Conservation (phyloP, 2,329 filamentous ascomycete genomes). For the Penicillium sp. region DNA sequence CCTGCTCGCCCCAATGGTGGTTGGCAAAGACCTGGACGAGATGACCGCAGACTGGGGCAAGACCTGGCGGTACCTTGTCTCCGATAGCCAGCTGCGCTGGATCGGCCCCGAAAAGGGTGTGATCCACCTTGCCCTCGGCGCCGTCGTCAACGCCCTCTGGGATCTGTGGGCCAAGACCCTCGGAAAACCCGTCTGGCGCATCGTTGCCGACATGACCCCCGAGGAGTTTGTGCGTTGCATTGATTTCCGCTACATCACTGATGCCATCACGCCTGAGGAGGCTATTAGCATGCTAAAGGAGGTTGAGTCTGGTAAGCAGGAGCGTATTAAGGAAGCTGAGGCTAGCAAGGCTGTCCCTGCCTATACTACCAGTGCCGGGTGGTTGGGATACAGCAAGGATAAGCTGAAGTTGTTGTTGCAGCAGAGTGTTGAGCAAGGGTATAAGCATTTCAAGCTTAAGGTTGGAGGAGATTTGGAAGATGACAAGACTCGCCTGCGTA, state of each 20-base stretch:
- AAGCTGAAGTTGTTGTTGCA: conserved; percentile 75
- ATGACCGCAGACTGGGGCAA: conserved; percentile 78
- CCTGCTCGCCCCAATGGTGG: conserved; percentile 72
- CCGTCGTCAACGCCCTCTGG: conserved; percentile 89
- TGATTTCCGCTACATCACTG: conserved; percentile 92
- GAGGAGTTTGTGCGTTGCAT: conserved; percentile 85
- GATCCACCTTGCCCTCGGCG: conserved; percentile 84
- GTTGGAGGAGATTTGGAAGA: conserved; percentile 71
- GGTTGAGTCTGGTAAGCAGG: conserved; percentile 64
- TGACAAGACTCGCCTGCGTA: conserved; percentile 66
- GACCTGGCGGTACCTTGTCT: conserved; percentile 89
- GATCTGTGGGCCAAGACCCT: conserved; percentile 91
- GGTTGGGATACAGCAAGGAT: conserved; percentile 86
- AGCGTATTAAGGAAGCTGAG: conserved; percentile 71
- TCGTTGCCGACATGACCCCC: conserved; percentile 85
- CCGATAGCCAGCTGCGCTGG: conserved; percentile 87
- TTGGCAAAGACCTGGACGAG: conserved; percentile 70
- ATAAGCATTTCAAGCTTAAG: conserved; percentile 87
- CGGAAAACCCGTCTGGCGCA: conserved; percentile 83
- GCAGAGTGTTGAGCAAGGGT: conserved; percentile 73
- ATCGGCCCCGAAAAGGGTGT: conserved; percentile 93
- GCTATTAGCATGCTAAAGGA: conserved; percentile 68
- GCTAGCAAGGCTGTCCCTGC: conserved; percentile 74
- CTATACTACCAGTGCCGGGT: conserved; percentile 86
- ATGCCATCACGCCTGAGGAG: conserved; percentile 85